Base-by-base conservation (phyloP, 495 filamentous ascomycete genomes). In the Lophiostoma macrostomum region DNA sequence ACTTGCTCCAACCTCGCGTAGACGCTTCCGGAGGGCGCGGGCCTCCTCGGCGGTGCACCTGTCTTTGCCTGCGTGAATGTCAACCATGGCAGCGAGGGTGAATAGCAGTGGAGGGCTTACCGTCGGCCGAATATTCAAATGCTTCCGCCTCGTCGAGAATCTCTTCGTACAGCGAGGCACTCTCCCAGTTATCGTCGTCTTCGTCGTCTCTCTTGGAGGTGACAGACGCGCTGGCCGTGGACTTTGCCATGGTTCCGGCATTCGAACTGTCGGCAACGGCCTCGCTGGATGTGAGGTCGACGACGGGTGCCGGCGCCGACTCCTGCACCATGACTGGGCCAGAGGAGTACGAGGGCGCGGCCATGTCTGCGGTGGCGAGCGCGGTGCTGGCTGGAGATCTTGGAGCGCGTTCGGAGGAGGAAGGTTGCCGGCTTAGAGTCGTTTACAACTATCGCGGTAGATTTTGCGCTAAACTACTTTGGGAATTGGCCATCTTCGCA, bases 11-110 rank as follows among this genome's bases (percentile, higher is more conserved):
- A 91, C 70, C 22, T 80, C 75, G 58, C 87, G 83, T 14, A 96
- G 73, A 16, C 83, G 78, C 41, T 84, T 75, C 44, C 87, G 80
- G 66, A 79, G 87, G 5, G 73, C 68, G 32, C 79, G 61, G 7
- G 87, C 84, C 68, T 96, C 85, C 29, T 89, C 84, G 0, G 81
- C 70, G 2, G 87, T 86, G 71, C 88, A 94, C 19, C 79, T 78
- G 51, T 81, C 82, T 31, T 20, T 29, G 13, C 41, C 53, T 62
- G 27, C 27, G 3, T 16, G 12, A 30, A 11, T 20, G 41, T 56
- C 20, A 53, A 37, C 29, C 13, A 48, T 20, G 37, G 30, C 16
- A 20, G 16, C n/a, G 16, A 30, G 19, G 20, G 18, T 37, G 36
- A 28, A 24, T 27, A 37, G 22, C 30, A 30, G 29, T 27, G 36